phyloP scores from a whole-genome alignment of 768 basidiomycete species.

The Gymnopilus junonius region DNA sequence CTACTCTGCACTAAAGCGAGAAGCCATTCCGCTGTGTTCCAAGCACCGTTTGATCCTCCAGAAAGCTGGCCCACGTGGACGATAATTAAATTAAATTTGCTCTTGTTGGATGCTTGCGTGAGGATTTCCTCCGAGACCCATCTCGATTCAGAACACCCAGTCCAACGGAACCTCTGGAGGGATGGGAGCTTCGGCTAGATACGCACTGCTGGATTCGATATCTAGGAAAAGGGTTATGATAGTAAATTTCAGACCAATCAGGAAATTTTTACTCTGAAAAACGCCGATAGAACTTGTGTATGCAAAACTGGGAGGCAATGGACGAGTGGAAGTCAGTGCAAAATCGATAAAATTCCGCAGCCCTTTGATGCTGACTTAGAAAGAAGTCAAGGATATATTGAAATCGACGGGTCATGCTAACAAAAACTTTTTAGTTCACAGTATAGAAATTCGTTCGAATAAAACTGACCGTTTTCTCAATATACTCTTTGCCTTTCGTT shows the following conservation, averaged over 20 bases:
- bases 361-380: slow-evolving; percentile 45
- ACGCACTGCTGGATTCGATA: neutral
- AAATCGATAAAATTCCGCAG: slow-evolving; percentile 46
- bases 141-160: slow-evolving; percentile 46
- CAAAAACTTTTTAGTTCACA: no score
- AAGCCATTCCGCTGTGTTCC: slow-evolving; percentile 50
- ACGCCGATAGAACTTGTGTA: slow-evolving; percentile 13
- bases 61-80: slow-evolving; percentile 49
- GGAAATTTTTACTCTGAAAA: slow-evolving; percentile 6
- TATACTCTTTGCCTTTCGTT: no score
- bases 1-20: slow-evolving; percentile 40
- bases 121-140: slow-evolving; percentile 45
- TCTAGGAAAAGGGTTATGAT: neutral
- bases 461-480: neutral
- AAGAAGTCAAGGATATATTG: slow-evolving; percentile 46
- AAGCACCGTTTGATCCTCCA: slow-evolving; percentile 47
- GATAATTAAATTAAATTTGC: slow-evolving; percentile 33
- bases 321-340: slow-evolving; percentile 28
- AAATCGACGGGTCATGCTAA: slow-evolving; percentile 55
- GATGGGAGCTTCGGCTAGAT: slow-evolving; percentile 26
- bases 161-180: slow-evolving; percentile 31
- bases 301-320: neutral
- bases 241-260: neutral
- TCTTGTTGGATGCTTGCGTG: slow-evolving; percentile 28
- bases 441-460: neutral